Evolutionary conservation across 305 asterid genomes (phyloP).

Genomic region (Fraxinus latifolia): DNA sequence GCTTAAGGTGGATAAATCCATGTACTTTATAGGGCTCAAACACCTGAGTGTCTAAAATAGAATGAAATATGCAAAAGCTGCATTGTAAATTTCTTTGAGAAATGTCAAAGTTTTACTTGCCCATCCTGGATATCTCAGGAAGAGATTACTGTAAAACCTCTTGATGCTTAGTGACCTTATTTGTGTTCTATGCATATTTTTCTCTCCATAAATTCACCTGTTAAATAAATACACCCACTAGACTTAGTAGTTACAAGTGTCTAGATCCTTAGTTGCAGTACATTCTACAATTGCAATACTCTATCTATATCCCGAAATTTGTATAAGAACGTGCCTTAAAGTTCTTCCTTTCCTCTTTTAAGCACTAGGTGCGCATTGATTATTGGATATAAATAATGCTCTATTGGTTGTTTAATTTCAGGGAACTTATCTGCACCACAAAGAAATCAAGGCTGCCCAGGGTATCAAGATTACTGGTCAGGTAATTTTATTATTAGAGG

Average conservation of each 20-base stretch:
- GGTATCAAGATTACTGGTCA: constrained; percentile 97
- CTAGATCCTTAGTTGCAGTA: background rate
- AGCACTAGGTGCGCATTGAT: background rate
- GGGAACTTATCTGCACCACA: constrained; percentile 94
- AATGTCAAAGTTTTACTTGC: background rate
- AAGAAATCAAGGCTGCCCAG: constrained; percentile 96
- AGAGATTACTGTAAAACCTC: background rate
- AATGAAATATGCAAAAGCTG: background rate
- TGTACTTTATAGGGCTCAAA: background rate
- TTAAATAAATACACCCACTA: background rate
- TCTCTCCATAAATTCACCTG: background rate
- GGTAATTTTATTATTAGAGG: constrained; percentile 40
- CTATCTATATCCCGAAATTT: background rate
- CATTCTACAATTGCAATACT: background rate
- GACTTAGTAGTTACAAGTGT: background rate
- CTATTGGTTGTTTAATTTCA: constrained; percentile 28
- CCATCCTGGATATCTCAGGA: background rate
- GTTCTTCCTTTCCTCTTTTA: background rate
- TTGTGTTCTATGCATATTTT: background rate
- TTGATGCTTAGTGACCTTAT: background rate
- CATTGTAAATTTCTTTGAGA: background rate
- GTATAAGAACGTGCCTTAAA: background rate
- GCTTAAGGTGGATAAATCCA: background rate
- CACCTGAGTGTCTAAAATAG: background rate
- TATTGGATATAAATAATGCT: background rate